A percentile compares a stretch with the other conserved stretches of the same genome.
Evolutionary conservation across 2,329 filamentous ascomycete genomes (phyloP).

Genomic region (Periconia macrospinosa): DNA sequence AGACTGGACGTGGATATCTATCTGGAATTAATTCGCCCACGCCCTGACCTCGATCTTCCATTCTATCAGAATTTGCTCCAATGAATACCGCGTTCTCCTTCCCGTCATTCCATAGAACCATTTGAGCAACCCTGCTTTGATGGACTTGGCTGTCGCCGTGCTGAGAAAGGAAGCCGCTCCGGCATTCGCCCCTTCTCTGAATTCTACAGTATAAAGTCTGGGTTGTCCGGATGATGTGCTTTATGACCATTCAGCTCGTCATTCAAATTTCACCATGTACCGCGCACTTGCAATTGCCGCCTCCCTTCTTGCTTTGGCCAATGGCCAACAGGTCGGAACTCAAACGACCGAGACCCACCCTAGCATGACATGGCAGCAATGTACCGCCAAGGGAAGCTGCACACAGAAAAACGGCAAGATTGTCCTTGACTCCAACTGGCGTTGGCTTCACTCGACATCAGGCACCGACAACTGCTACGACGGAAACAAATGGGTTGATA

Average conservation of each 20-base stretch:
- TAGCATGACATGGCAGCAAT: constrained; percentile 29
- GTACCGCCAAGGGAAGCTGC: constrained; percentile 34
- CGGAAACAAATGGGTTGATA: constrained; percentile 41
- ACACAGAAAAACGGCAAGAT: constrained; percentile 27
- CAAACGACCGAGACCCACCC: constrained; percentile 41
- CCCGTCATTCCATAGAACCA: neutral
- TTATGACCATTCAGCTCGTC: neutral
- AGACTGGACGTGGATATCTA: neutral
- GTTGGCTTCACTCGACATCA: constrained; percentile 44
- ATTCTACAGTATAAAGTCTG: neutral
- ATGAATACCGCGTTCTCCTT: neutral
- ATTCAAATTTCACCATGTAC: neutral
- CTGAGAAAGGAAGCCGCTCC: neutral
- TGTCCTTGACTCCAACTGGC: constrained; percentile 48
- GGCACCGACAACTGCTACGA: constrained; percentile 47
- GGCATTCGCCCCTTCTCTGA: neutral
- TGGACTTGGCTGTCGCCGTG: neutral
- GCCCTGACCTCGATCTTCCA: neutral
- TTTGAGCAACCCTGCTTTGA: neutral
- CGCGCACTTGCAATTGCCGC: neutral
- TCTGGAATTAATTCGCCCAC: neutral
- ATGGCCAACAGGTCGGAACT: constrained; percentile 44
- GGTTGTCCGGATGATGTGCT: neutral
- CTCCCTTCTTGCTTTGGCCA: constrained; percentile 44
- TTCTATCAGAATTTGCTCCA: neutral